Conservation (phyloP, 495 filamentous ascomycete genomes). For the Mytilinidion resinicola region DNA sequence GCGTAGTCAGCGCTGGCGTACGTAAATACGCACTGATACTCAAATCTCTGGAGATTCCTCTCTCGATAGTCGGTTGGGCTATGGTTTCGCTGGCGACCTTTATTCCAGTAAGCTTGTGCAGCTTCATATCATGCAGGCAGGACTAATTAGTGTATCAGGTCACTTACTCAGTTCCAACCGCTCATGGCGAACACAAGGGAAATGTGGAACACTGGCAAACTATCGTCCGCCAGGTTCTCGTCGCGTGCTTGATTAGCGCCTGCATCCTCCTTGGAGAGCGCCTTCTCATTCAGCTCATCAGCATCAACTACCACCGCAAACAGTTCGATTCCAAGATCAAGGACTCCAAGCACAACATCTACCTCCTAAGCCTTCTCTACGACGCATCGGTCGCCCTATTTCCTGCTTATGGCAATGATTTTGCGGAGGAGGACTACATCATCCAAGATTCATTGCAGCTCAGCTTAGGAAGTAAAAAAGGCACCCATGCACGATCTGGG, state of each 20-base stretch:
- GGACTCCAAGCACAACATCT: conserved; percentile 76
- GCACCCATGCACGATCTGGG: conserved; percentile 47
- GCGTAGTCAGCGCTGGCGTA: conserved; percentile 84
- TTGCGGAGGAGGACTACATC: conserved; percentile 80
- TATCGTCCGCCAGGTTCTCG: conserved; percentile 65
- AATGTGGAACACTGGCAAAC: conserved; percentile 44
- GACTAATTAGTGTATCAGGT: background rate
- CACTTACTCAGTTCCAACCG: conserved; percentile 11
- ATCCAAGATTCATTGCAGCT: conserved; percentile 70
- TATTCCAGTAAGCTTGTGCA: conserved; percentile 42
- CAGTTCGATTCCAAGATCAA: conserved; percentile 86
- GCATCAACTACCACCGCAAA: conserved; percentile 88
- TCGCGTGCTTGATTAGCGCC: conserved; percentile 68
- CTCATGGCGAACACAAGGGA: conserved; percentile 10
- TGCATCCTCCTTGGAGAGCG: conserved; percentile 77
- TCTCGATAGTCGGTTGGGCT: conserved; percentile 84
- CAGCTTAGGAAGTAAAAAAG: conserved; percentile 41
- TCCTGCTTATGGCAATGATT: conserved; percentile 85
- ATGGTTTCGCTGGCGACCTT: conserved; percentile 76
- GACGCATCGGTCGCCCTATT: conserved; percentile 84
- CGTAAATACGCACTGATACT: conserved; percentile 87
- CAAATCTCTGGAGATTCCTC: conserved; percentile 69
- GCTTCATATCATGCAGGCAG: background rate
- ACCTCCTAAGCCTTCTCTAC: conserved; percentile 74
- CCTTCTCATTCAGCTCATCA: conserved; percentile 81